These are phyloP conservation scores for Pythium phragmiticola DNA, from an alignment of 352 stramenopile species.

Conservation along the genomic window DNA sequence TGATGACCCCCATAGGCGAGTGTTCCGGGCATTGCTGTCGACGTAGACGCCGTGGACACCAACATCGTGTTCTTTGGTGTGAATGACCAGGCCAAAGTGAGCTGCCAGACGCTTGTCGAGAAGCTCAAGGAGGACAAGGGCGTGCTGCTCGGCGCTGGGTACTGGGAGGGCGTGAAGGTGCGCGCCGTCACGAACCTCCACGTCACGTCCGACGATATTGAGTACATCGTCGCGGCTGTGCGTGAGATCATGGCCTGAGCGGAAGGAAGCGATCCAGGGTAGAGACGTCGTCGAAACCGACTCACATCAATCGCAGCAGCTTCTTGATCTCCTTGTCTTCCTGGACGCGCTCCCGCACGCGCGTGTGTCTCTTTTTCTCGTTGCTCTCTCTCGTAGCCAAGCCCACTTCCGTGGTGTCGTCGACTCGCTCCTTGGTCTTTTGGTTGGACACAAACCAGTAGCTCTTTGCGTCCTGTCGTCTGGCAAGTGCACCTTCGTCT, in stretches of 20 bases:
- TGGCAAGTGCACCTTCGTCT: slow-evolving; percentile 37
- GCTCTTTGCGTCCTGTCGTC: slow-evolving; percentile 62
- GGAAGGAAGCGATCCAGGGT: neutral
- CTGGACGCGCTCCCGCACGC: slow-evolving; percentile 40
- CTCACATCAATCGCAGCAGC: slow-evolving; percentile 55
- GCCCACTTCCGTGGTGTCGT: slow-evolving; percentile 24
- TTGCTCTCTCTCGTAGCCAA: slow-evolving; percentile 12
- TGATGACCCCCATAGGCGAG: slow-evolving; percentile 20
- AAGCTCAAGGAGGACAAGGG: slow-evolving; percentile 66
- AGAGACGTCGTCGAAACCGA: neutral
- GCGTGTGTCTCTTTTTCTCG: slow-evolving; percentile 22
- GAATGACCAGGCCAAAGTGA: slow-evolving; percentile 54
- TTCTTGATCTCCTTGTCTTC: slow-evolving; percentile 75
- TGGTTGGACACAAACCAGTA: slow-evolving; percentile 70
- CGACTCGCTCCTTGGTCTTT: slow-evolving; percentile 32
- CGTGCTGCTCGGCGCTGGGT: slow-evolving; percentile 61
- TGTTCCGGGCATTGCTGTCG: slow-evolving; percentile 67
- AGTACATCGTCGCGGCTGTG: slow-evolving; percentile 57
- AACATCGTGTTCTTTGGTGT: slow-evolving; percentile 89
- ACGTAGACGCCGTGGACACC: slow-evolving; percentile 70
- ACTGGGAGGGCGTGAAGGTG: slow-evolving; percentile 59
- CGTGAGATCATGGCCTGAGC: slow-evolving; percentile 50
- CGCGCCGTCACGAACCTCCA: slow-evolving; percentile 79
- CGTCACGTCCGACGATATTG: slow-evolving; percentile 59
- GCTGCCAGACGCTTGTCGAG: slow-evolving; percentile 46